Conservation (phyloP, 139 green algal genomes). For the Raphidocelis subcapitata region DNA sequence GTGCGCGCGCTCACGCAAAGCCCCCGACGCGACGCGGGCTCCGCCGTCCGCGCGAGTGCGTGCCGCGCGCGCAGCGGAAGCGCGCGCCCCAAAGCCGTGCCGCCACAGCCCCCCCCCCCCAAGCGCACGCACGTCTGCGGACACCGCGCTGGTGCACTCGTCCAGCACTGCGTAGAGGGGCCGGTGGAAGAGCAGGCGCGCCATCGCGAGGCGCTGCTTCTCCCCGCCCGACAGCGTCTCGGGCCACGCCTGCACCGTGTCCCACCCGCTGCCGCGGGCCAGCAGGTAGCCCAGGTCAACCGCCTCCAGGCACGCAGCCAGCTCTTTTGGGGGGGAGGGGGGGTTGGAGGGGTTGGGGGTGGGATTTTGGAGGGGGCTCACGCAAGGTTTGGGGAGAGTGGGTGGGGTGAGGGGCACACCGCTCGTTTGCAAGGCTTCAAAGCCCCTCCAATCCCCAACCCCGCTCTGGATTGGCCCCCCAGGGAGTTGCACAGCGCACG, state of each 20-base stretch:
- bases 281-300: conserved; percentile 91
- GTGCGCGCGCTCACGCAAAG: background rate
- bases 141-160: conserved; percentile 87
- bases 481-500: no score
- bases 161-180: conserved; percentile 87
- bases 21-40: no score
- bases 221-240: conserved; percentile 87
- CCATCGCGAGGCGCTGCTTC: conserved; percentile 92
- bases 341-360: background rate
- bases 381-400: no score
- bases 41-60: background rate
- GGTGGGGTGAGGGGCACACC: no score
- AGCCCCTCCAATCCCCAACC: no score
- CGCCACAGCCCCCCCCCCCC: background rate
- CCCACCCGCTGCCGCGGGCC: conserved; percentile 53
- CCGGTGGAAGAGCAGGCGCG: conserved; percentile 84
- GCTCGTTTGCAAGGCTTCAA: no score
- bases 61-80: background rate
- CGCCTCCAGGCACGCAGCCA: conserved; percentile 62
- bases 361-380: no score
- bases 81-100: background rate
- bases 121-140: conserved; percentile 33
- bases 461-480: no score
- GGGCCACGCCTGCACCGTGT: conserved; percentile 71
- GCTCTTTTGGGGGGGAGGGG: conserved; percentile 4